Percentiles rank a stretch among this genome's conserved stretches.
phyloP scores from a whole-genome alignment of 805 yeast genomes.

The Starmerella kuoi region DNA sequence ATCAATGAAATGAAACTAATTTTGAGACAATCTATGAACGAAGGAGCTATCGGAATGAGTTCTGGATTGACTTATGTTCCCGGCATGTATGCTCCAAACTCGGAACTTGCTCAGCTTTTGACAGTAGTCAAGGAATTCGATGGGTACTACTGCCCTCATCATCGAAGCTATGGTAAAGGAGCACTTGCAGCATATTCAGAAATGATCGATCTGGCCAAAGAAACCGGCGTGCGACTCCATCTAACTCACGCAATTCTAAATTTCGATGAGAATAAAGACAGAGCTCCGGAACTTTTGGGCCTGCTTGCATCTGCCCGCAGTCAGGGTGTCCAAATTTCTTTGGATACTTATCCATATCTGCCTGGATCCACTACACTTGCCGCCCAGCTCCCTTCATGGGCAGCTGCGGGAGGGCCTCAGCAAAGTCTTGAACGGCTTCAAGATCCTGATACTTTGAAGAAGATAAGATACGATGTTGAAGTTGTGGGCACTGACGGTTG shows the following conservation, averaged over 20 bases:
- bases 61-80: conserved; percentile 19
- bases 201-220: conserved; percentile 15
- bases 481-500: conserved; percentile 19
- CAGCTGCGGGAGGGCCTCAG: conserved; percentile 13
- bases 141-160: conserved; percentile 19
- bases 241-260: conserved; percentile 17
- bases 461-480: conserved; percentile 13
- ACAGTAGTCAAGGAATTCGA: conserved; percentile 7
- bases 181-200: conserved; percentile 16
- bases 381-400: conserved; percentile 17
- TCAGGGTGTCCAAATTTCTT: conserved; percentile 8
- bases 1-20: conserved; percentile 10
- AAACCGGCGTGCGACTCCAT: conserved; percentile 12
- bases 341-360: conserved; percentile 16
- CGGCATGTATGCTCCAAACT: conserved; percentile 18
- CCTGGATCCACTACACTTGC: conserved; percentile 19
- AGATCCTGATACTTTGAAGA: conserved; percentile 2
- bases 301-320: conserved; percentile 9
- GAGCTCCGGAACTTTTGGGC: conserved; percentile 11
- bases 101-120: conserved; percentile 17
- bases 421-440: conserved; percentile 1
- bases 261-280: conserved; percentile 14
- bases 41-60: conserved; percentile 18
- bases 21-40: conserved; percentile 9
- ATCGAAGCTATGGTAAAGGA: conserved; percentile 19